Conservation (phyloP, 306 rosid genomes). For the Trichosanthes cucumerina region DNA sequence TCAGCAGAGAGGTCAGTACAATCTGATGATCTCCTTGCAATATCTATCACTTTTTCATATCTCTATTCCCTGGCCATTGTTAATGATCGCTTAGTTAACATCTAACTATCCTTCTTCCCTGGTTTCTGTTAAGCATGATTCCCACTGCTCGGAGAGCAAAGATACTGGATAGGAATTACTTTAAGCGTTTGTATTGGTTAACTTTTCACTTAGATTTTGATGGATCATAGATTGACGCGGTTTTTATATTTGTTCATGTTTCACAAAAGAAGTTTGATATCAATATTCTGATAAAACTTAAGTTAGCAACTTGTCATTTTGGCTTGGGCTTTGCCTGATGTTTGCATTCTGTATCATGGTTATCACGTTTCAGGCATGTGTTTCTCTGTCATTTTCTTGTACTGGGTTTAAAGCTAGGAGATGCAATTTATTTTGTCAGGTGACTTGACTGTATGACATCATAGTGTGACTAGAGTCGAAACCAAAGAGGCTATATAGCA, state of each 20-base stretch:
- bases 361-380: not conserved
- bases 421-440: not conserved
- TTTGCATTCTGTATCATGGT: not conserved
- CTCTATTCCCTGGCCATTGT: not conserved
- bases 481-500: not conserved
- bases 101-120: not conserved
- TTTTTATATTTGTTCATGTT: not conserved
- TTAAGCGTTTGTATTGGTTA: not conserved
- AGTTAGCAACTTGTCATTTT: not conserved
- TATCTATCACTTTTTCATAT: not conserved
- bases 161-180: not conserved
- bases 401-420: not conserved
- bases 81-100: not conserved
- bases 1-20: slow-evolving; percentile 58
- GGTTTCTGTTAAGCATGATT: not conserved
- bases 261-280: not conserved
- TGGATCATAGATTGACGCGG: not conserved
- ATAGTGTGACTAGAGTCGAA: not conserved
- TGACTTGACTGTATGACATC: not conserved
- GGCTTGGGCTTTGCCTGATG: not conserved
- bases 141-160: not conserved
- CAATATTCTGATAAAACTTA: not conserved
- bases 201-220: not conserved
- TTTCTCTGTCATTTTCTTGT: not conserved
- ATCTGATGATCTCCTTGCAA: not conserved